Evolutionary conservation across 1,284 basidiomycete genomes (phyloP).

Genomic region (Fereydounia khargensis): DNA sequence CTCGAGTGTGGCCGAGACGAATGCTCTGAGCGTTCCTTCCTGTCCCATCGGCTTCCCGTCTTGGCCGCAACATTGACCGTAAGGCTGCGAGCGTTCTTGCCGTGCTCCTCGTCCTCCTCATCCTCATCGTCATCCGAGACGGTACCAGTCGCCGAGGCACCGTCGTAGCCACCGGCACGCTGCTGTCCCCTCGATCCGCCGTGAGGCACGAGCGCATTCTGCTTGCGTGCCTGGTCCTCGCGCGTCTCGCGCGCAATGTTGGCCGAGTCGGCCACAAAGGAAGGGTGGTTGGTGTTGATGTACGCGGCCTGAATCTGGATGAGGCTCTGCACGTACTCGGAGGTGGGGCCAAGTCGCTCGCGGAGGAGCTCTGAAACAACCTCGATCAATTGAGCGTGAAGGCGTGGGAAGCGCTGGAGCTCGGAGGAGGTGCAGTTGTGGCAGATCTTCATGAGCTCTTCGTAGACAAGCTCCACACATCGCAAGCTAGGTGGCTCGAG

Average conservation of each 20-base stretch:
- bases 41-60: constrained; percentile 16
- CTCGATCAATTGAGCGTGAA: constrained; percentile 92
- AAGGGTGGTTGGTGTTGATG: constrained; percentile 98
- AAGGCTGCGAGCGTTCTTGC: constrained; percentile 6
- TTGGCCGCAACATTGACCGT: constrained; percentile 21
- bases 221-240: constrained; percentile 40
- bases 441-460: constrained; percentile 98
- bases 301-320: constrained; percentile 98
- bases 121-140: constrained; percentile 44
- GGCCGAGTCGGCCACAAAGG: constrained; percentile 66
- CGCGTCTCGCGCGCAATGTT: constrained; percentile 53
- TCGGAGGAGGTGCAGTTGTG: constrained; percentile 94
- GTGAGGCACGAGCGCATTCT: constrained; percentile 37
- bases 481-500: constrained; percentile 88
- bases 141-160: constrained; percentile 18
- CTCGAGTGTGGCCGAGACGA: constrained; percentile 17
- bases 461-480: constrained; percentile 97
- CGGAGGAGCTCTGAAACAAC: constrained; percentile 93
- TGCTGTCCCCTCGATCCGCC: no score
- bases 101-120: constrained; percentile 15
- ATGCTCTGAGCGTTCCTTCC: constrained; percentile 23
- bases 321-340: constrained; percentile 90
- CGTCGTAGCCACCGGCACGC: constrained; percentile 46
- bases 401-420: constrained; percentile 89
- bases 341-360: constrained; percentile 92